A percentile compares a stretch with the other conserved stretches of the same genome.
Evolutionary conservation across 257 asterid genomes (phyloP).

Genomic region (Jacaranda copaia): DNA sequence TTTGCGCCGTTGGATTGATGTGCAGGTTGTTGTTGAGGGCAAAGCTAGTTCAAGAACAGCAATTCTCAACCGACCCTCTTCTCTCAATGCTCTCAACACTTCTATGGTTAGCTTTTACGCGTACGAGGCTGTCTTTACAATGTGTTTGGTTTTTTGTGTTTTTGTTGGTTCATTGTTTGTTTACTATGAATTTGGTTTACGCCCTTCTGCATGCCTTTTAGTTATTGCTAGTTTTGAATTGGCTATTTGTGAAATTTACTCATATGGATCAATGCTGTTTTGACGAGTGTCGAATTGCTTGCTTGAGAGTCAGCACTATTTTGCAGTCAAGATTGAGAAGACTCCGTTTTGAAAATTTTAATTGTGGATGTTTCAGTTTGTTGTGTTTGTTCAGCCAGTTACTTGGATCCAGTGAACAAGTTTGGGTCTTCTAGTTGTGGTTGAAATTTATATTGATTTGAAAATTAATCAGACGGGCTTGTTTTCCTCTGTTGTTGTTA

Average conservation of each 20-base stretch:
- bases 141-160: not conserved
- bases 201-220: slow-evolving; percentile 2
- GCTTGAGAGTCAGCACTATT: not conserved
- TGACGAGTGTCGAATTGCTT: slow-evolving; percentile 19
- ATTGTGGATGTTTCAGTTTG: not conserved
- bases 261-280: slow-evolving; percentile 15
- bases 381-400: not conserved
- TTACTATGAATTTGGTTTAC: not conserved
- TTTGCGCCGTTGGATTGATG: slow-evolving; percentile 28
- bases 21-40: slow-evolving; percentile 88
- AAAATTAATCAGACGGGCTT: slow-evolving; percentile 1
- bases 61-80: slow-evolving; percentile 81
- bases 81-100: slow-evolving; percentile 80
- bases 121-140: not conserved
- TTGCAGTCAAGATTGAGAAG: not conserved
- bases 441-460: not conserved
- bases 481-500: not conserved
- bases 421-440: not conserved
- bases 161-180: not conserved
- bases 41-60: slow-evolving; percentile 83
- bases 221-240: slow-evolving; percentile 7
- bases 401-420: not conserved
- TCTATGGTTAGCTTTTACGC: slow-evolving; percentile 55
- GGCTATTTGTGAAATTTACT: slow-evolving; percentile 22
- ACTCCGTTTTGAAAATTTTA: not conserved